Evolutionary conservation across 2,329 filamentous ascomycete genomes (phyloP), one percentile per base, ranked within the genome.

Genomic region (Aspergillus sp.): DNA sequence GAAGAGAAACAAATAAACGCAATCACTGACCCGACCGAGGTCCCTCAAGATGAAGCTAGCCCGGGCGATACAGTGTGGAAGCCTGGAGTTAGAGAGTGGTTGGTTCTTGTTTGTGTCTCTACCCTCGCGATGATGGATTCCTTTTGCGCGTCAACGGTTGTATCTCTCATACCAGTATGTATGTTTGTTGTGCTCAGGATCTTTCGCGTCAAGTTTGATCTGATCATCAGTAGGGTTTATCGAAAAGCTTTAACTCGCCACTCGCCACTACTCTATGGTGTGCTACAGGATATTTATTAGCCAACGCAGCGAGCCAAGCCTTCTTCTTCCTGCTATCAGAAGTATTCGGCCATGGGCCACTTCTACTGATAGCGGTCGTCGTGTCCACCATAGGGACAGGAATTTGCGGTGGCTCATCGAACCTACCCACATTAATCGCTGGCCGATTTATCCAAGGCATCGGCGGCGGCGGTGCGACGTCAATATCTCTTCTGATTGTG

Each of bases 121-220:
- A 49, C 74, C 28, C 57, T 74, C 33, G 69, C 71, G 5, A 65
- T 75, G 52, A 71, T 75, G 63, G 74, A 76, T 33, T 67, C 70
- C 4, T 66, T 77, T 33, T 72, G 77, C 51, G 67, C 70, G 8
- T 74, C 73, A 0, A 68, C 76, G 29, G 56, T 76, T 34, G 71
- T 73, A 6, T 62, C 72, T 6, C 61, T 69, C 1, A 49, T 76
- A 32, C 69, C 74, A 10, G 70, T 73, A 58, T 39, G 62, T 57
- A 37, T 37, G 30, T 33, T 34, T 40, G 29, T 19, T 19, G 19
- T 19, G 19, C 19, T 19, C 19, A 19, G 19, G 19, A 19, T 19
- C 19, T 19, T 19, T 19, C 19, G 2, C 19, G 19, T 19, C 19
- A 19, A 19, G 19, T 19, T 19, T 19, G 19, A 4, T 19, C 19